Base-by-base conservation (phyloP, 164 flowering plant genomes). In the Vitis rotundifolia region DNA sequence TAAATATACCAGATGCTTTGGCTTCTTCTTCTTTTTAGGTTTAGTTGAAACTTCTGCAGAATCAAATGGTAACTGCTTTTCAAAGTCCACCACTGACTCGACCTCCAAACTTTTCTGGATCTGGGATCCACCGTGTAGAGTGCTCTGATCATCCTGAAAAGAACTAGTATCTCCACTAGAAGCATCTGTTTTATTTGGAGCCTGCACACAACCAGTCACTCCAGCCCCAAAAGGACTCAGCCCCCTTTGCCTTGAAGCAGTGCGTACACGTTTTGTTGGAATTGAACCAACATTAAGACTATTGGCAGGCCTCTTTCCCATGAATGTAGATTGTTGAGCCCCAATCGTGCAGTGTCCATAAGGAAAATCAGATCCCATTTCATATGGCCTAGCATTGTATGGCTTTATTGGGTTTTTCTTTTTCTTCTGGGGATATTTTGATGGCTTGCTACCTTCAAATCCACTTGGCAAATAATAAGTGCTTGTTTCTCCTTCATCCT, bases 161-260 rank as follows among this genome's bases (percentile, higher is more conserved):
- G 99, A 92, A 82, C 80, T 87, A 69, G 97, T 96, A 79, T 93
- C 99, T 69, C 94, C 98, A 83, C 99, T 96, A 64, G 99, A 93
- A 69, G 85, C 95, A 84, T 91, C 99, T 67, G 91, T 80, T 79
- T 87, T 93, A 54, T 49, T 73, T 47, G 85, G 77, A 57, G 76
- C 66, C 54, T 76, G 94, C 37, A 74, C 55, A 72, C 65, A 71
- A 52, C 82, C 93, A 81, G 80, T 22, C 73, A 77, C 77, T 55
- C 82, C 92, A 71, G 81, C 70, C 77, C 72, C 64, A 67, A 83
- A 88, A 48, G 94, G 88, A 77, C 92, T 80, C 22, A 77, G n/a
- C 67, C 87, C 81, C 74, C 99, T 91, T 76, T 82, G 98, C 76
- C 97, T 83, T n/a, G 97, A 74, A 76, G 98, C 97, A 76, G 97